A percentile compares a stretch with the other conserved stretches of the same genome.
phyloP scores from a whole-genome alignment of 1,139 yeast genomes.

The Barnettozyma hawaiiensis region DNA sequence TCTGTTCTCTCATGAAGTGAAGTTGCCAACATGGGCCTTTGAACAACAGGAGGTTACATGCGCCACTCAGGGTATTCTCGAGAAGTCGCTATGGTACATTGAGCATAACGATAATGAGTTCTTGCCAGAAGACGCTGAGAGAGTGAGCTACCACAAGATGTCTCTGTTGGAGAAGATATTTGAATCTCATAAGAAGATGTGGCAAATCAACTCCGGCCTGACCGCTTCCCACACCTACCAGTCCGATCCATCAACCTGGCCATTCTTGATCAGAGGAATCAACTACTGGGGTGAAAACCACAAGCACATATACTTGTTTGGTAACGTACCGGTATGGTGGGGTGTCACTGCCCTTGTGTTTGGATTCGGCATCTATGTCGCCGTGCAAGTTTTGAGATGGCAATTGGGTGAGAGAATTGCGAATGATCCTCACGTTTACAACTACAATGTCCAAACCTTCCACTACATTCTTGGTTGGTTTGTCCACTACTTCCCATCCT shows the following conservation, averaged over 20 bases:
- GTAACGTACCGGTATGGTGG: slow-evolving; percentile 94
- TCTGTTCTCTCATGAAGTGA: slow-evolving; percentile 78
- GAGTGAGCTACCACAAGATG: slow-evolving; percentile 56
- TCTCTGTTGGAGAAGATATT: slow-evolving; percentile 63
- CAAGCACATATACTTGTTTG: slow-evolving; percentile 78
- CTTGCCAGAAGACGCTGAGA: slow-evolving; percentile 42
- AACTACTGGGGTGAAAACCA: slow-evolving; percentile 85
- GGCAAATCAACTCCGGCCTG: slow-evolving; percentile 82
- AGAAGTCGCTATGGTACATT: slow-evolving; percentile 79
- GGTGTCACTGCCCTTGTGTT: slow-evolving; percentile 55
- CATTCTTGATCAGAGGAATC: slow-evolving; percentile 82
- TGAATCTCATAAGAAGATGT: slow-evolving; percentile 85
- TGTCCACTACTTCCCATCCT: slow-evolving; percentile 81
- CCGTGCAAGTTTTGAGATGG: slow-evolving; percentile 63
- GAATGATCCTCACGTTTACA: slow-evolving; percentile 50
- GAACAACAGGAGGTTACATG: slow-evolving; percentile 96
- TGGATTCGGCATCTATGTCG: slow-evolving; percentile 49
- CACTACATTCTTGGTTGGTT: slow-evolving; percentile 77
- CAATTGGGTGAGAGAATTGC: slow-evolving; percentile 56
- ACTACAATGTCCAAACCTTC: slow-evolving; percentile 67
- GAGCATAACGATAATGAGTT: slow-evolving; percentile 63
- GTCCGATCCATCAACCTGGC: slow-evolving; percentile 88
- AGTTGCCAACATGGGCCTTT: slow-evolving; percentile 93
- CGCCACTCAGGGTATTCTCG: slow-evolving; percentile 72
- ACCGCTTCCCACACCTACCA: slow-evolving; percentile 85